These are phyloP conservation scores for Lithohypha guttulata DNA, from an alignment of 2,329 filamentous ascomycete species.

Conservation along the genomic window DNA sequence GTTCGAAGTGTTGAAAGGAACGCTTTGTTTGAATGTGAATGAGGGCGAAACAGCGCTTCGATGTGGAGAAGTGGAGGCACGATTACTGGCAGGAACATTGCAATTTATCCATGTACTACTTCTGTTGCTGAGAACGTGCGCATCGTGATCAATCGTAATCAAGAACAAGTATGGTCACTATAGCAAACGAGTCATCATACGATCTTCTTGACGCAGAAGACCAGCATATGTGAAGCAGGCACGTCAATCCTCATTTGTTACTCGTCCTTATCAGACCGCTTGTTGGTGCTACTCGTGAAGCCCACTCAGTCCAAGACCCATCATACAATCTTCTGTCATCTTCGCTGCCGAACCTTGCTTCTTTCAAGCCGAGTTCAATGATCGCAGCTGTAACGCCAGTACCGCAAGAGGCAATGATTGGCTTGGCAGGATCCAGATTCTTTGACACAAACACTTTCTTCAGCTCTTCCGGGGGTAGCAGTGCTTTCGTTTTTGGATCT, in stretches of 20 bases:
- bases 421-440: constrained; percentile 65
- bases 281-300: constrained; percentile 36
- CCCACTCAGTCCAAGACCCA: constrained; percentile 79
- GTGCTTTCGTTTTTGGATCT: constrained; percentile 70
- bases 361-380: constrained; percentile 73
- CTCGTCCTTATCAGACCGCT: constrained; percentile 33
- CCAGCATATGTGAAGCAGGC: too few species aligned
- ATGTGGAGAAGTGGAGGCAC: constrained; percentile 9
- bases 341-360: constrained; percentile 61
- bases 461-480: constrained; percentile 62
- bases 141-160: too few species aligned
- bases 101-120: too few species aligned
- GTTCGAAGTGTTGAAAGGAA: not conserved
- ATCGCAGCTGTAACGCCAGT: constrained; percentile 90
- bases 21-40: too few species aligned
- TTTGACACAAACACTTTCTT: constrained; percentile 66
- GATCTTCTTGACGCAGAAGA: too few species aligned
- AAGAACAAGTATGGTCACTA: too few species aligned
- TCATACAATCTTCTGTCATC: constrained; percentile 73
- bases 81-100: not conserved
- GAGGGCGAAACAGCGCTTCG: constrained; percentile 3
- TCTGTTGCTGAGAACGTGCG: too few species aligned
- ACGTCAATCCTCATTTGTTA: not conserved
- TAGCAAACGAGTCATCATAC: too few species aligned
- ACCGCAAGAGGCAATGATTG: constrained; percentile 80